Base-by-base conservation (phyloP, 805 yeast genomes). In the Saturnispora gosingensis region DNA sequence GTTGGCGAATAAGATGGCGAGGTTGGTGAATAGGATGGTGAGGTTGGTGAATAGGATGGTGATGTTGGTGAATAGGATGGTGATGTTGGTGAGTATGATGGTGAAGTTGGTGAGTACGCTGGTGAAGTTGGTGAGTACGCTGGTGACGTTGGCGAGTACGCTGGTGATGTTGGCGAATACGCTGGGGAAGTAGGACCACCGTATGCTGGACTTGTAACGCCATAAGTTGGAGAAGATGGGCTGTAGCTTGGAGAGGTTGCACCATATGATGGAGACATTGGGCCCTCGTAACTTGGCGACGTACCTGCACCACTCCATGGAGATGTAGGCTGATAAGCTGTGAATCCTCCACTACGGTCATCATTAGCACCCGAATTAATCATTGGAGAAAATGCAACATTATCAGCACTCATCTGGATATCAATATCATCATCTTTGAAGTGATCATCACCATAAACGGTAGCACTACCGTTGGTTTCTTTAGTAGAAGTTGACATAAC, bases 371-470 rank as follows among this genome's bases (percentile, higher is more conserved):
- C 96, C 32, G 96, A 81, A 55, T 89, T 93, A 36, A 77, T 86
- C 66, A 93, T 75, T 51, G 99, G 99, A 46, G 99, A 93, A 75
- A 93, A 93, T 61, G 87, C 88, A 59, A 83, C 90, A 56, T 73
- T 74, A 54, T 76, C 77, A 56, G 80, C 83, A 34, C 63, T 67
- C 63, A 63, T 63, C 53, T 69, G 75, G 32, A 61, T 63, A 52
- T 65, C 68, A 56, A 76, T 76, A 56, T 76, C 72, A 62, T 82
- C 82, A 54, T 83, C 80, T 61, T 82, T 85, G 50, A 81, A 77
- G 54, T 78, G 86, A 40, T 78, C 77, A 53, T 78, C 76, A 62
- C 85, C 88, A 69, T 90, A 90, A 45, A 97, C 97, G 46, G 99
- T 89, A 40, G 93, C 91, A 52, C 91, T 85, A 57, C 97, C 97